These are phyloP conservation scores for Moricandia arvensis DNA, from an alignment of 345 rosid genomes.

Conservation along the genomic window DNA sequence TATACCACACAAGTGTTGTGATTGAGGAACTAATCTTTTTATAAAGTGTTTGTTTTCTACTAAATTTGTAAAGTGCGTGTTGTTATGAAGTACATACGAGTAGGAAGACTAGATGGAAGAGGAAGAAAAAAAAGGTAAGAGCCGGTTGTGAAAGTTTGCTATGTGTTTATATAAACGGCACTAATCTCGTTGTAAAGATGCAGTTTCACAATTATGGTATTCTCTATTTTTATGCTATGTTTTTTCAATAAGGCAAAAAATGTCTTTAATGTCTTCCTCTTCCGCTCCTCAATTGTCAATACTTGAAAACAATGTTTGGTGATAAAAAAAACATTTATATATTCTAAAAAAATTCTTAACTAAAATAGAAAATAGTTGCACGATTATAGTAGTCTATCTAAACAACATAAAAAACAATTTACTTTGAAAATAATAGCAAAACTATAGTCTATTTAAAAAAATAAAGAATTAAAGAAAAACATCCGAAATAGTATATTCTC, in stretches of 20 bases:
- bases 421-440: background rate
- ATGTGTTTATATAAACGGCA: background rate
- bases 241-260: no score
- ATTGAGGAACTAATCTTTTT: conserved; percentile 4
- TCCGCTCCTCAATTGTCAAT: no score
- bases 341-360: background rate
- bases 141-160: background rate
- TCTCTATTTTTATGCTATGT: background rate
- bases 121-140: background rate
- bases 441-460: background rate
- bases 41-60: background rate
- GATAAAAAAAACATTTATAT: no score
- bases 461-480: background rate
- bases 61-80: background rate
- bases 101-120: background rate
- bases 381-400: background rate
- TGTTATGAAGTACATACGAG: background rate
- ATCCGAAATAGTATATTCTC: background rate
- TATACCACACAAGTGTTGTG: conserved; percentile 26
- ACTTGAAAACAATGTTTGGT: no score
- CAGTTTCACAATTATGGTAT: background rate
- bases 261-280: no score
- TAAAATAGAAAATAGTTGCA: background rate
- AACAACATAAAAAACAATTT: background rate
- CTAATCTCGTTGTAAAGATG: background rate